Base-by-base conservation (phyloP, 805 yeast species). In the Candida michaelii region DNA sequence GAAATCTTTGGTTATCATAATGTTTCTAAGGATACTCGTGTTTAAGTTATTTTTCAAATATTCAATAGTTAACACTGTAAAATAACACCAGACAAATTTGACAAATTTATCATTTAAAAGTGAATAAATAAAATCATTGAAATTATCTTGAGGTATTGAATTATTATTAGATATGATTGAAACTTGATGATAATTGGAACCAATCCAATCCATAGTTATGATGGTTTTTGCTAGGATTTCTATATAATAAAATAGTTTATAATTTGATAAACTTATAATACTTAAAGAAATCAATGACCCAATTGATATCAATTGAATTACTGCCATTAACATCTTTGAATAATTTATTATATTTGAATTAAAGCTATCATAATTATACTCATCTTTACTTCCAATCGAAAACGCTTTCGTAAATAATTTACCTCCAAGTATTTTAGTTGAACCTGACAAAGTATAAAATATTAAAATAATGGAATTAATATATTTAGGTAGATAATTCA, bases 211-310 rank as follows among this genome's bases (percentile, higher is more conserved):
- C 14, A 60, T 49, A 3, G 69, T 59, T 11, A 63, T 45, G 13
- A 63, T 59, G 13, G 66, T 54, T 40, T 60, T 60, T 17, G 69
- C 65, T 36, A 63, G 50, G 7, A 60, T 39, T 10, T 53, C 56
- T 34, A 63, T 46, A 44, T 54, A 27, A 7, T 30, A 36, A 21
- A 42, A 16, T 6, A 38, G 16, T 18, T 32, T 17, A n/a, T 43
- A 18, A 15, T 44, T 41, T 14, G 43, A 44, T 12, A 58, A 41
- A 41, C 50, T 48, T 31, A 52, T 53, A 34, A 63, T 54, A 8
- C 51, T 35, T 34, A 56, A 46, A 39, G 60, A 53, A 16, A 65
- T 42, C 16, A 57, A 37, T 7, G 59, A 45, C 42, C 60, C 63
- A 31, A 60, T 45, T 14, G 58, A 42, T 16, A 59, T 48, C 16